Percentiles rank a stretch among this genome's conserved stretches.
phyloP scores from a whole-genome alignment of 345 rosid species.

The Populus pruinosa region DNA sequence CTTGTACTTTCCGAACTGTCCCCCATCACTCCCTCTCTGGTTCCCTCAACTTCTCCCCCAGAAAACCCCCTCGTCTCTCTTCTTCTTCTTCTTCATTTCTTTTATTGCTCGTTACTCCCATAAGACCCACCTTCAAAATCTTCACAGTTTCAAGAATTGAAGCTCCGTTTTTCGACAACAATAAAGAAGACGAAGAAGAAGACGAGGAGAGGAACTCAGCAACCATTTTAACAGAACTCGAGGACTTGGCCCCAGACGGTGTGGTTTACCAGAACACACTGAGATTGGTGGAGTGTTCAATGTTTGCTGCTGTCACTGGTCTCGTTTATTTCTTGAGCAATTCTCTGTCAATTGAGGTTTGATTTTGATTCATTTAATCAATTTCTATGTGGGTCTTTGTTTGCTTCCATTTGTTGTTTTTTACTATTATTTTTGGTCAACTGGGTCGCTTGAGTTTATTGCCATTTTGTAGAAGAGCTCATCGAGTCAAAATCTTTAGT shows the following conservation, averaged over 20 bases:
- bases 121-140: conserved; percentile 32
- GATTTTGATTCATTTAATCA: background rate
- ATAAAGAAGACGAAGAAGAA: conserved; percentile 31
- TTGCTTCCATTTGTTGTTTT: background rate
- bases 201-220: conserved; percentile 11
- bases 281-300: conserved; percentile 88
- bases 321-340: conserved; percentile 87
- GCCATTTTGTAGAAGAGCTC: too few relatives aligned
- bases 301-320: conserved; percentile 88
- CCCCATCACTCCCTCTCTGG: conserved; percentile 8
- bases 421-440: background rate
- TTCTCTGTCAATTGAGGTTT: conserved; percentile 86
- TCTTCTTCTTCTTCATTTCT: conserved; percentile 6
- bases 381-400: background rate
- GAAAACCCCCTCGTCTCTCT: background rate
- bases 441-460: background rate
- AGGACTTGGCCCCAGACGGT: conserved; percentile 50
- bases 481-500: background rate
- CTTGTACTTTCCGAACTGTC: conserved; percentile 25
- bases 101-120: conserved; percentile 13
- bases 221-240: conserved; percentile 18
- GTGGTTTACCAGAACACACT: conserved; percentile 63
- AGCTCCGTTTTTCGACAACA: conserved; percentile 23
- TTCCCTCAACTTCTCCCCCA: conserved; percentile 12
- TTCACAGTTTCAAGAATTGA: conserved; percentile 28